phyloP scores from a whole-genome alignment of 1,284 basidiomycete genomes.

The Thecaphora frezii region DNA sequence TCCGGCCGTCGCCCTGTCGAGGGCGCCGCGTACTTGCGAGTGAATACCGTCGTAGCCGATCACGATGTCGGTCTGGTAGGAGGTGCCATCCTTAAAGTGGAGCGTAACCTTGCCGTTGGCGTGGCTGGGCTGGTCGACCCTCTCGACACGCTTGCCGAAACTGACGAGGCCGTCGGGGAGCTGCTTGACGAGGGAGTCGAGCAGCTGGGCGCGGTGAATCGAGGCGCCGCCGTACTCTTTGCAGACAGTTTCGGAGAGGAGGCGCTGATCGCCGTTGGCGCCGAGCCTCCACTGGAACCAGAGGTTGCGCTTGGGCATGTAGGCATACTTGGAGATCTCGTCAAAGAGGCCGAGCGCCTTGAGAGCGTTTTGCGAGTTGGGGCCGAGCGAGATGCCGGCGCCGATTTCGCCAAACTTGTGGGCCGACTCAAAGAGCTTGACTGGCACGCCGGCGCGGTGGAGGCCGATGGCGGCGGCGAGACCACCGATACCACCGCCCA shows the following conservation, averaged over 20 bases:
- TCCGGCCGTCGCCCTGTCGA: constrained; percentile 30
- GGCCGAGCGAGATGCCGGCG: constrained; percentile 27
- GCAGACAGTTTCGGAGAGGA: constrained; percentile 28
- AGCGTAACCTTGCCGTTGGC: constrained; percentile 8
- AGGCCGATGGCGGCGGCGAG: constrained; percentile 34
- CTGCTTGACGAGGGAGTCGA: constrained; percentile 22
- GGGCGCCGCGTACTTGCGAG: constrained; percentile 27
- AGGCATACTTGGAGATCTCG: constrained; percentile 25
- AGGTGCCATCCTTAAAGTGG: constrained; percentile 24
- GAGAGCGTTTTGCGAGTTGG: constrained; percentile 21
- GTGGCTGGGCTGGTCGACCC: constrained; percentile 8
- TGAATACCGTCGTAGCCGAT: constrained; percentile 57
- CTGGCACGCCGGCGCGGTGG: constrained; percentile 12
- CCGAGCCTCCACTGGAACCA: constrained; percentile 43
- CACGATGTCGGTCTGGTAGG: constrained; percentile 44
- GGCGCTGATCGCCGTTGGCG: constrained; percentile 11
- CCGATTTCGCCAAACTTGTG: constrained; percentile 32
- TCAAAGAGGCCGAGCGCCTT: constrained; percentile 22
- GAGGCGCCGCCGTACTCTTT: constrained; percentile 32
- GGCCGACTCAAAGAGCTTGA: constrained; percentile 34
- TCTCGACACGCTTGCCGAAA: constrained; percentile 31
- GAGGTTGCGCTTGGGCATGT: constrained; percentile 24
- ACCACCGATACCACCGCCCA: constrained; percentile 43
- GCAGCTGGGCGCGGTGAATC: constrained; percentile 35
- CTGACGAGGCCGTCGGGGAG: constrained; percentile 17